Base-by-base conservation (phyloP, 1,284 basidiomycete species). In the Tetrapyrgos nigripes region DNA sequence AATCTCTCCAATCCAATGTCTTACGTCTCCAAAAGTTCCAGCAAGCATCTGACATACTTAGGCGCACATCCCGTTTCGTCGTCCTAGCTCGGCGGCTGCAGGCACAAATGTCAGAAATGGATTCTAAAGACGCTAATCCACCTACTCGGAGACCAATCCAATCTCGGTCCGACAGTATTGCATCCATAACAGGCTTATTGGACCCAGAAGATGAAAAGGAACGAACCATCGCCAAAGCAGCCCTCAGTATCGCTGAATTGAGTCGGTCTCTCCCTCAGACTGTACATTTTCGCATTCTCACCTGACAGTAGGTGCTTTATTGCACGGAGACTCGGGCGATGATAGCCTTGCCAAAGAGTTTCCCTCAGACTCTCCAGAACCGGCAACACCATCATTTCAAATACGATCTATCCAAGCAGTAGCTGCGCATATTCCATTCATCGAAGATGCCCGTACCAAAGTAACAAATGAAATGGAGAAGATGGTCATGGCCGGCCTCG, bases 161-260 rank as follows among this genome's bases (percentile, higher is more conserved):
- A 27, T 29, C 27, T 49, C 23, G 21, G 29, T 55, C 64, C 44
- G 57, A 55, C 11, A 48, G 61, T 29, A 37, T 4, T n/a, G 31
- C 40, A 4, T 46, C 37, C 5, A 28, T 21, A 40, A 27, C 53
- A 40, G 46, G 53, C 23, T 2, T 52, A 9, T 65, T 65, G 33
- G 83, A 85, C 44, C 70, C 77, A 26, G 89, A 92, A 68, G 89
- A 91, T 29, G 93, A 94, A 63, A 91, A 88, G 71, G 94, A 96
- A 68, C 81, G 93, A 4, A 86, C 87, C 11, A 87, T 97, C 64
- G 90, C 94, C 3, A 96, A 96, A 73, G 94, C 96, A 1, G 95
- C 95, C 9, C 76, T 97, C 63, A 95, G 88, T 43, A 87, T 97
- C 4, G 93, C 95, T 1, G 95, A 98, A 72, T 80, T 97, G 37